A percentile compares a stretch with the other conserved stretches of the same genome.
phyloP scores from a whole-genome alignment of 108 stramenopile genomes.

The Skeletonema tropicum region DNA sequence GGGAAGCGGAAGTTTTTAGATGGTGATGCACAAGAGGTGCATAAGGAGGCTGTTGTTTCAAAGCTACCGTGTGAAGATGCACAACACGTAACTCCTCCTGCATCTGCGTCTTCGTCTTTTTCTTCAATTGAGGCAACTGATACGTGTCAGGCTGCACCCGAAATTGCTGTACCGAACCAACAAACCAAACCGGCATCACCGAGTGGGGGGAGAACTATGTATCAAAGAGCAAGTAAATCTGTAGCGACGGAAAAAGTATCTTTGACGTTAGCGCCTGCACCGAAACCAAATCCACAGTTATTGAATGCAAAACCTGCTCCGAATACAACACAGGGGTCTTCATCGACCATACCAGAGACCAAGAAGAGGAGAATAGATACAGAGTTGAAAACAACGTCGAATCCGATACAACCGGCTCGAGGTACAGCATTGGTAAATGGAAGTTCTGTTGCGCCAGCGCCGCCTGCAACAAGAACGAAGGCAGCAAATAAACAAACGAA shows the following conservation, averaged over 20 bases:
- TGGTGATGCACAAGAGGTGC: not conserved
- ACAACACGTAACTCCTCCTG: conserved; percentile 19
- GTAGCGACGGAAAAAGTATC: conserved; percentile 19
- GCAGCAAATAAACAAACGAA: not conserved
- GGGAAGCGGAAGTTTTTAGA: conserved; percentile 9
- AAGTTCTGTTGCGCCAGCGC: not conserved
- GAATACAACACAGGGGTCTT: not conserved
- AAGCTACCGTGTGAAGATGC: conserved; percentile 11
- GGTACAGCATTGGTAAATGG: conserved; percentile 5
- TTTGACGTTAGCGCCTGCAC: not conserved
- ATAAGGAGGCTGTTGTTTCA: not conserved
- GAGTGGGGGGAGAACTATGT: conserved; percentile 25
- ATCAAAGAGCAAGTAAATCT: conserved; percentile 34
- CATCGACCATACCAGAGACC: not conserved
- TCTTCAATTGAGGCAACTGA: conserved; percentile 17
- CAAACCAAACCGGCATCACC: not conserved
- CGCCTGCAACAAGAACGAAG: conserved; percentile 17
- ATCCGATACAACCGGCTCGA: not conserved
- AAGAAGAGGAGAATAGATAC: not conserved
- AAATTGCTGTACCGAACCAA: not conserved
- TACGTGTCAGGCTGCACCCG: not conserved
- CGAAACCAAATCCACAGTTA: conserved; percentile 4
- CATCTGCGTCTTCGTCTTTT: conserved; percentile 25
- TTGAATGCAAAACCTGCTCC: not conserved
- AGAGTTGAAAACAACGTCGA: conserved; percentile 9